Evolutionary conservation across 192 early-diverging fungal species (phyloP).

Genomic region (Oehlia diaphana): DNA sequence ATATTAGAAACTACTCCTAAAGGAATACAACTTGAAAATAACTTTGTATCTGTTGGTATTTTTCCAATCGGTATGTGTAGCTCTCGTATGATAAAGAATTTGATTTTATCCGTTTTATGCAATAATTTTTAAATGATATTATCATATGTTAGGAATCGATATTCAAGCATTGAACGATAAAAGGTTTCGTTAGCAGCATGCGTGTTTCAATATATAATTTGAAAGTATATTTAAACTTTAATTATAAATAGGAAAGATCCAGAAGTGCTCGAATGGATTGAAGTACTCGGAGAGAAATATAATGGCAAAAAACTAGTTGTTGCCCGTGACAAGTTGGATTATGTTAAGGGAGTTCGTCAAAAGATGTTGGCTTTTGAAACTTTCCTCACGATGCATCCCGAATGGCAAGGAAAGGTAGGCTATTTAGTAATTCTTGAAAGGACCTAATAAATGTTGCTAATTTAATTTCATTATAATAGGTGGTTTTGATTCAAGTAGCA

Average conservation of each 20-base stretch:
- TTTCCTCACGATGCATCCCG: slow-evolving; percentile 83
- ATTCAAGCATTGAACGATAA: slow-evolving; percentile 71
- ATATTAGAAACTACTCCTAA: slow-evolving; percentile 80
- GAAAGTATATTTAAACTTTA: not conserved
- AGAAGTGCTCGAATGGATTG: slow-evolving; percentile 74
- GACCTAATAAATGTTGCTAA: not conserved
- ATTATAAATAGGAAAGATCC: slow-evolving; percentile 46
- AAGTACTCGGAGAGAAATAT: slow-evolving; percentile 81
- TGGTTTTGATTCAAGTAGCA: slow-evolving; percentile 93
- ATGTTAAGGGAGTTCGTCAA: slow-evolving; percentile 93
- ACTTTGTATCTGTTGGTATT: slow-evolving; percentile 83
- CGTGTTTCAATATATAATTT: not conserved
- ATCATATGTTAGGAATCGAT: slow-evolving; percentile 68
- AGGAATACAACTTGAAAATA: slow-evolving; percentile 77
- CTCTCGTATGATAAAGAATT: not conserved
- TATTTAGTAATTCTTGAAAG: not conserved
- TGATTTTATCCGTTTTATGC: no score
- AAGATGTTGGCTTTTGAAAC: slow-evolving; percentile 91
- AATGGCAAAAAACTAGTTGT: slow-evolving; percentile 92
- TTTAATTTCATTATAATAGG: slow-evolving; percentile 38
- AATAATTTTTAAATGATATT: not conserved
- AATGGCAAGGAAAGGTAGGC: slow-evolving; percentile 79
- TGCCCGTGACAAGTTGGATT: slow-evolving; percentile 94
- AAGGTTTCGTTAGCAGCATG: slow-evolving; percentile 28
- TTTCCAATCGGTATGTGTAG: slow-evolving; percentile 81